Base-by-base conservation (phyloP, 2,329 filamentous ascomycete genomes). In the Lithohypha guttulata region DNA sequence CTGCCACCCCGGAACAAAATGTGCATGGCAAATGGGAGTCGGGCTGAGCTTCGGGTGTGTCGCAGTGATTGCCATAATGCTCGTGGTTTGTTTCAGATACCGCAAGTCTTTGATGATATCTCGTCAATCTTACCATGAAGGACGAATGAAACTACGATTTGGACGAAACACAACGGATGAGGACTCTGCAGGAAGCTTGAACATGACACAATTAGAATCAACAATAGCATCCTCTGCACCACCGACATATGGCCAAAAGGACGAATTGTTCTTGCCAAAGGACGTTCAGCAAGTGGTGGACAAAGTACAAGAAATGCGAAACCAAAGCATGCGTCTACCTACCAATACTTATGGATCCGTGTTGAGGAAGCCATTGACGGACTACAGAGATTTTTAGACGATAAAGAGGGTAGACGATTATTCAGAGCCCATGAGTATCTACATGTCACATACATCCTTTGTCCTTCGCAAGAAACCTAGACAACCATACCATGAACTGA, bases 1-100 rank as follows among this genome's bases (percentile, higher is more conserved):
- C 23, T 34, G 31, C 11, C 31, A n/a, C n/a, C 31, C 31, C 13
- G 19, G 31, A 20, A 19, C 31, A n/a, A 6, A 34, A 13, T 34
- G 31, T 34, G 31, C 17, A 34, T 21, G 15, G 31, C 9, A 22
- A 13, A 6, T 34, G 6, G 31, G 15, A 20, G n/a, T 34, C 7
- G 31, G 31, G 11, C 11, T 34, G 18, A 34, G 15, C 18, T 34
- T 34, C 15, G 31, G 31, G 11, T n/a, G 15, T 14, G 23, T 22
- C 10, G 8, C 23, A 17, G 19, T 18, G 6, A 6, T 34, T 22
- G 31, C 15, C 9, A 20, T 11, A 6, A n/a, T 34, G 11, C 23
- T 17, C 9, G 17, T 34, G 14, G 19, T 34, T 10, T n/a, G 31
- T 14, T 13, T 10, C 9, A 34, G 15, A 20, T 34, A 34, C n/a